phyloP scores from a whole-genome alignment of 2,329 filamentous ascomycete species.

The Ceratocystiopsis brevicomis region DNA sequence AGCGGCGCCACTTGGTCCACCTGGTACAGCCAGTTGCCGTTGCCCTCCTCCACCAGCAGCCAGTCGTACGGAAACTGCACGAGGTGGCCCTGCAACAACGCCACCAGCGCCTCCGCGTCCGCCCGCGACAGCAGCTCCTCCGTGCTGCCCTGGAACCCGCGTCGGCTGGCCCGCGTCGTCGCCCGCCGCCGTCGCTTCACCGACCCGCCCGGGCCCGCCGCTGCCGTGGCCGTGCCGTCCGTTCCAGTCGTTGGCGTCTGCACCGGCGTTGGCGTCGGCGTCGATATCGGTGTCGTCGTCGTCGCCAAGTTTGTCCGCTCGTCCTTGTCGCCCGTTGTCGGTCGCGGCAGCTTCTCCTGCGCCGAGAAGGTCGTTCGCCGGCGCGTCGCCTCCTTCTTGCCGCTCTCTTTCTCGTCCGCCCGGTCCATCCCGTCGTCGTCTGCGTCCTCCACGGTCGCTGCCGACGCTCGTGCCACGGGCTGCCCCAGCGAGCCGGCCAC shows the following conservation, averaged over 20 bases:
- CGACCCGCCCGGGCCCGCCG: constrained; percentile 19
- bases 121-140: constrained; percentile 60
- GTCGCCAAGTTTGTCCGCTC: constrained; percentile 9
- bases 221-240: constrained; percentile 10
- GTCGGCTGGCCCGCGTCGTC: constrained; percentile 49
- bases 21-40: constrained; percentile 91
- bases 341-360: constrained; percentile 24
- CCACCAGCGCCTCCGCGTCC: constrained; percentile 66
- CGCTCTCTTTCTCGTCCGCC: constrained; percentile 5
- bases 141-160: constrained; percentile 38
- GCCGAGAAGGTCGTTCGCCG: constrained; percentile 38
- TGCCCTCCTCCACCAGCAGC: constrained; percentile 76
- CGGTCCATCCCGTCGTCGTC: constrained; percentile 2
- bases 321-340: not conserved
- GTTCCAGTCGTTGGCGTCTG: not conserved
- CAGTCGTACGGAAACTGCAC: constrained; percentile 94
- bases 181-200: constrained; percentile 45
- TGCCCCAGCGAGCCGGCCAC: not conserved
- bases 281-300: not conserved
- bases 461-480: too few relatives aligned
- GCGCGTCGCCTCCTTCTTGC: not conserved
- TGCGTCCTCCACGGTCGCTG: constrained; percentile 4
- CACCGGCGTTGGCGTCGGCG: not conserved
- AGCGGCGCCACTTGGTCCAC: constrained; percentile 90
- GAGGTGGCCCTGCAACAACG: constrained; percentile 68